phyloP scores from a whole-genome alignment of 1,139 yeast species.

The Lodderomyces jiufengensis region DNA sequence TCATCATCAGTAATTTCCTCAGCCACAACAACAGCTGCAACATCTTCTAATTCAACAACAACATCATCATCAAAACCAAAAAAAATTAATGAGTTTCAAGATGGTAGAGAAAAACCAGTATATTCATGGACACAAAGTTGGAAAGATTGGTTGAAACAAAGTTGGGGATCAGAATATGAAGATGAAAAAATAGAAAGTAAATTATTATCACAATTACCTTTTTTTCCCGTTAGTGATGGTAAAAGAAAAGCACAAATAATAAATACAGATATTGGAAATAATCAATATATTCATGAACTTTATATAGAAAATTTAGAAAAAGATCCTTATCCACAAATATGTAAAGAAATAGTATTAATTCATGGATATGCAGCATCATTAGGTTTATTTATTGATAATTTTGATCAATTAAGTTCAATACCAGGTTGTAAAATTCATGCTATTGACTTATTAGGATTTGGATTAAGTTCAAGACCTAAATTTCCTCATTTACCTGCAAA shows the following conservation, averaged over 20 bases:
- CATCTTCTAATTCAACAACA: not conserved
- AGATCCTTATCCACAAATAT: not conserved
- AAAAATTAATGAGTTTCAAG: constrained; percentile 14
- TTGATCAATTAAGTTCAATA: constrained; percentile 33
- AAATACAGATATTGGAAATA: constrained; percentile 47
- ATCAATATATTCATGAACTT: constrained; percentile 58
- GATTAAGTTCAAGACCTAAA: constrained; percentile 40
- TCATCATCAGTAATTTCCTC: not conserved
- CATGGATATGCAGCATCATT: constrained; percentile 50
- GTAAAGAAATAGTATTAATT: constrained; percentile 37
- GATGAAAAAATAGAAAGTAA: constrained; percentile 31
- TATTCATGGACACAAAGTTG: constrained; percentile 32
- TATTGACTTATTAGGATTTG: constrained; percentile 44
- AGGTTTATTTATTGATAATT: constrained; percentile 43
- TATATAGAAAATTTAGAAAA: constrained; percentile 35
- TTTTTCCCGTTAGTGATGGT: constrained; percentile 54
- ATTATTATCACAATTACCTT: constrained; percentile 49
- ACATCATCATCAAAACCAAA: not conserved
- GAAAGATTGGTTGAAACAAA: constrained; percentile 38
- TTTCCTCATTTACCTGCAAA: constrained; percentile 31
- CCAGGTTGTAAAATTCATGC: constrained; percentile 47
- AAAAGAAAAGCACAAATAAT: constrained; percentile 45
- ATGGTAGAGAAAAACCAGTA: constrained; percentile 18
- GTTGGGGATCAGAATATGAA: constrained; percentile 19
- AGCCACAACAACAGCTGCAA: not conserved